Evolutionary conservation across 768 basidiomycete genomes (phyloP).

Genomic region (Pisolithus marmoratus): DNA sequence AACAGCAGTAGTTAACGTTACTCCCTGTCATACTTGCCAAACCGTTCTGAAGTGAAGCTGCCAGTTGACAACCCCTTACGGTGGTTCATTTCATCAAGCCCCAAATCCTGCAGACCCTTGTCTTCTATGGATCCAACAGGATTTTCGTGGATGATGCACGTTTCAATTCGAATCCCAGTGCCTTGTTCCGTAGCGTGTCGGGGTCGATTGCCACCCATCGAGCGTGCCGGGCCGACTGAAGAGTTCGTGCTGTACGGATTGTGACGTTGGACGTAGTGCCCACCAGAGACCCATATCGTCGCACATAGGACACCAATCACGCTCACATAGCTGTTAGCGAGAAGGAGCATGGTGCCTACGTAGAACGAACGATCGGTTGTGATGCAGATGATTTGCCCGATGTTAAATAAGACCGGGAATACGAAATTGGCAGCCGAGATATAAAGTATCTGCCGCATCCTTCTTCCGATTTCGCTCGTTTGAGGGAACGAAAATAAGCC

Average conservation of each 20-base stretch:
- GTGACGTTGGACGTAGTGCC: background rate
- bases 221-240: background rate
- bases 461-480: slow-evolving; percentile 9
- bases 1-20: background rate
- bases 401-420: slow-evolving; percentile 31
- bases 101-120: background rate
- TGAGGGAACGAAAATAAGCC: background rate
- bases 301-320: slow-evolving; percentile 34
- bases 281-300: slow-evolving; percentile 24
- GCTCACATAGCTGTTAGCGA: slow-evolving; percentile 24
- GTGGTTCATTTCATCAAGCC: background rate
- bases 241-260: background rate
- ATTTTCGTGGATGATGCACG: background rate
- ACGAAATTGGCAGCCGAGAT: slow-evolving; percentile 35
- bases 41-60: background rate
- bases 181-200: background rate
- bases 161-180: background rate
- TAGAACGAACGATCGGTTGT: background rate
- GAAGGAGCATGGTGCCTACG: slow-evolving; percentile 1
- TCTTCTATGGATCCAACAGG: background rate
- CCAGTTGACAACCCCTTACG: background rate
- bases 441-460: slow-evolving; percentile 29
- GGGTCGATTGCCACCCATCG: background rate
- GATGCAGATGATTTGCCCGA: slow-evolving; percentile 28
- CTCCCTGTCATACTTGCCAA: background rate